Percentiles rank a stretch among this genome's conserved stretches.
These are phyloP conservation scores for Corchorus capsularis DNA, from an alignment of 345 rosid species.

Conservation along the genomic window DNA sequence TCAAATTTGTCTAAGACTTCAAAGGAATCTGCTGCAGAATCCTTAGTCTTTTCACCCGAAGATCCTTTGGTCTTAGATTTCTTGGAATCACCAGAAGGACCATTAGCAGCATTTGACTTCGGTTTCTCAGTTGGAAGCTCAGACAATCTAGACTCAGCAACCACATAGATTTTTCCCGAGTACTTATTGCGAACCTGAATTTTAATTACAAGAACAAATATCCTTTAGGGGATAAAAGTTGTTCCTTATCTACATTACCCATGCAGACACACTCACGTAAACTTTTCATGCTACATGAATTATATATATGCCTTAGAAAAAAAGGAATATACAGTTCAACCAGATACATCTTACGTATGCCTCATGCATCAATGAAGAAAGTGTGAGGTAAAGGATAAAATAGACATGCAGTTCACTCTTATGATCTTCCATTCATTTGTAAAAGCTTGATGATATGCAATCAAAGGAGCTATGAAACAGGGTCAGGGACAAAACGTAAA, in stretches of 20 bases:
- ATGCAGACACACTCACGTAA: background rate
- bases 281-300: background rate
- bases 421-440: background rate
- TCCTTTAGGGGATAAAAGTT: background rate
- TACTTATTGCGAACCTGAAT: constrained; percentile 72
- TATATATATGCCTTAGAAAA: too few relatives aligned
- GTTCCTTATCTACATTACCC: constrained; percentile 1
- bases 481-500: background rate
- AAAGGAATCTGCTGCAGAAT: constrained; percentile 47
- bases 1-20: constrained; percentile 64
- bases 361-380: constrained; percentile 6
- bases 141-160: constrained; percentile 84
- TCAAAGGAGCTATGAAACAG: too few relatives aligned
- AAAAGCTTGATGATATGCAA: background rate
- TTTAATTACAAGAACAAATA: background rate
- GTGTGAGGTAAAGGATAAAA: background rate
- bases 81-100: constrained; percentile 57
- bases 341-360: background rate
- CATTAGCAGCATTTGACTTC: constrained; percentile 50
- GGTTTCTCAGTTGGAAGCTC: constrained; percentile 81
- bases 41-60: constrained; percentile 59
- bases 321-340: background rate
- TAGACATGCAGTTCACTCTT: background rate
- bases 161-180: constrained; percentile 66
- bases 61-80: constrained; percentile 54